Percentiles rank a stretch among this genome's conserved stretches.
phyloP scores from a whole-genome alignment of 1,284 basidiomycete species.

The Tilletia walkeri region DNA sequence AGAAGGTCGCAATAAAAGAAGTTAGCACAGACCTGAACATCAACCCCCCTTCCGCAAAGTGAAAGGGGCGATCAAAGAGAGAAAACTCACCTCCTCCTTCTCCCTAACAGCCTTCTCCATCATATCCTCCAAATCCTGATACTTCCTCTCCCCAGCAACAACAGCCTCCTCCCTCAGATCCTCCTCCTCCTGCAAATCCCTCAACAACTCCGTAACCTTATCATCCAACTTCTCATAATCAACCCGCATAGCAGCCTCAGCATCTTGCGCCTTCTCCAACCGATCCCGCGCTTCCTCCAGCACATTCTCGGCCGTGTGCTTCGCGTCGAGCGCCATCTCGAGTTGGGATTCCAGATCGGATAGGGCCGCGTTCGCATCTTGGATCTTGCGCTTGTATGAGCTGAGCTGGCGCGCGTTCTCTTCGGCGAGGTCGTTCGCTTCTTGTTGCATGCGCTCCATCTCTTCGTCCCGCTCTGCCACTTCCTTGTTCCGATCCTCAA shows the following conservation, averaged over 20 bases:
- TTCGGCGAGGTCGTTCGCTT: conserved; percentile 12
- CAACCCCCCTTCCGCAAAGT: neutral
- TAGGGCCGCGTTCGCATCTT: conserved; percentile 10
- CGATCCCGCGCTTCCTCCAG: neutral
- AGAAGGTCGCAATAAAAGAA: neutral
- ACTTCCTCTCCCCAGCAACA: conserved; percentile 57
- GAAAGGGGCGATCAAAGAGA: neutral
- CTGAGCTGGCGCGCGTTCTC: conserved; percentile 13
- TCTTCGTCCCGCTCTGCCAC: conserved; percentile 13
- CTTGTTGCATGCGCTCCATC: conserved; percentile 18
- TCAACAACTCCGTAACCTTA: conserved; percentile 53
- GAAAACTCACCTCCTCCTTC: conserved; percentile 33
- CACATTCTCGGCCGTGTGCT: conserved; percentile 1
- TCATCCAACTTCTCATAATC: conserved; percentile 37
- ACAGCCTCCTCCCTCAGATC: conserved; percentile 54
- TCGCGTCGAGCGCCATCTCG: conserved; percentile 12
- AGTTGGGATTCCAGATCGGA: conserved; percentile 15
- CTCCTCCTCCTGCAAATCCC: conserved; percentile 58
- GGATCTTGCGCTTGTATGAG: conserved; percentile 15
- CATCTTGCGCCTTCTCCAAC: conserved; percentile 1
- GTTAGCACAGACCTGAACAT: neutral
- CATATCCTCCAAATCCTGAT: conserved; percentile 43
- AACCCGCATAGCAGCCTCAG: conserved; percentile 3
- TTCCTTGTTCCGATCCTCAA: conserved; percentile 17
- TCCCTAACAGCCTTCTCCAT: conserved; percentile 40